Conservation (phyloP, 2,329 filamentous ascomycete genomes). For the Venturia aucupariae region DNA sequence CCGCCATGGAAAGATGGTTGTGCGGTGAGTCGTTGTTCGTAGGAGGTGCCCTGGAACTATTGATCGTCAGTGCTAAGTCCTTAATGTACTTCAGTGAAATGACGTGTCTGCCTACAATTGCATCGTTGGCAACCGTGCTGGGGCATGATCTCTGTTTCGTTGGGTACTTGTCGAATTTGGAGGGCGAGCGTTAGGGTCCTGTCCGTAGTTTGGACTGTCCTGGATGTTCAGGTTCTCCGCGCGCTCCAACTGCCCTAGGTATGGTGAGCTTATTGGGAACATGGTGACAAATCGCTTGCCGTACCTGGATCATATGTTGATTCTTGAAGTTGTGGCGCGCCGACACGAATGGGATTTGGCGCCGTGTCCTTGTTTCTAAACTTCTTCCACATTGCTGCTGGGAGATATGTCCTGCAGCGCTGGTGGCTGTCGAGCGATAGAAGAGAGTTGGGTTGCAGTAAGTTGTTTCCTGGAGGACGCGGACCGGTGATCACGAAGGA, state of each 20-base stretch:
- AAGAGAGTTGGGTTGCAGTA: background rate
- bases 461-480: background rate
- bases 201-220: background rate
- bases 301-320: slow-evolving; percentile 3
- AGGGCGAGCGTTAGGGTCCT: slow-evolving; percentile 10
- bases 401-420: background rate
- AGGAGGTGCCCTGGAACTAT: background rate
- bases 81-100: background rate
- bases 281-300: no score
- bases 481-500: background rate
- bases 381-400: slow-evolving; percentile 10
- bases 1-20: slow-evolving; percentile 21
- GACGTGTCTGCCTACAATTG: slow-evolving; percentile 10
- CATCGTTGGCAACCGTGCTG: slow-evolving; percentile 8
- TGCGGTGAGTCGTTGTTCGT: background rate
- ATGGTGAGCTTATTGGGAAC: no score
- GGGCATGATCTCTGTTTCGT: background rate
- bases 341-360: background rate
- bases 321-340: background rate
- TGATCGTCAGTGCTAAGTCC: slow-evolving; percentile 1
- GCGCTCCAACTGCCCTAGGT: background rate
- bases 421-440: background rate
- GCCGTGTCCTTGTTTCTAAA: background rate
- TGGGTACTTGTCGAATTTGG: background rate
- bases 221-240: slow-evolving; percentile 7